Base-by-base conservation (phyloP, 352 stramenopile species). In the Phytophthora meadii region DNA sequence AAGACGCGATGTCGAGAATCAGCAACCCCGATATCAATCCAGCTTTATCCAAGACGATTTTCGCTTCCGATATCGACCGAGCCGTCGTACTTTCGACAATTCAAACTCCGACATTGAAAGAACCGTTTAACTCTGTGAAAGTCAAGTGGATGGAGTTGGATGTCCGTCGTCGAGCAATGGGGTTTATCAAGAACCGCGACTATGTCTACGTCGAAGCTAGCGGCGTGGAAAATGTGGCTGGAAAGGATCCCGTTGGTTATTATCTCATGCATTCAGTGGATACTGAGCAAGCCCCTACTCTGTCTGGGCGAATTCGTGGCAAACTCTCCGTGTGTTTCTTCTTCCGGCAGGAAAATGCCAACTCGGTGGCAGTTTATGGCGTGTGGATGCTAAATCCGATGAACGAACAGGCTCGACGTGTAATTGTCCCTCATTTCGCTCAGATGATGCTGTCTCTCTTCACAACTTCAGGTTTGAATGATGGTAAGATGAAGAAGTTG, bases 201-300 rank as follows among this genome's bases (percentile, higher is more conserved):
- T 74, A 79, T 41, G 76, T 87, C 41, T 87, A 79, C 57, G 59
- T 87, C 45, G 70, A 89, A 49, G 64, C 73, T 30, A 78, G 68
- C 2, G 80, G 80, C 1, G 47, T 84, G 32, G 72, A 70, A 2
- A 37, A 50, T 1, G 56, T 79, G 0, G 19, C 54, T 2, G 71
- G 59, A 53, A 69, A 52, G 42, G 63, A 78, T 24, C 71, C 61
- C 27, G 63, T 86, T 6, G 77, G 77, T 27, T 82, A 81, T 59
- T 70, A 81, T 40, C 37, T 74, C 6, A 64, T 81, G 50, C 75
- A 87, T 27, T 84, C 78, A 25, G 53, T 84, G 2, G 51, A 71
- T 24, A 46, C 77, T 4, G 55, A 61, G 14, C 53, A 68, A 39
- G 54, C 59, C 8, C 51, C 62, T 0, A 61, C 47, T 12, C 47